Base-by-base conservation (phyloP, 768 basidiomycete species). In the Cantharellus cinnabarinus region DNA sequence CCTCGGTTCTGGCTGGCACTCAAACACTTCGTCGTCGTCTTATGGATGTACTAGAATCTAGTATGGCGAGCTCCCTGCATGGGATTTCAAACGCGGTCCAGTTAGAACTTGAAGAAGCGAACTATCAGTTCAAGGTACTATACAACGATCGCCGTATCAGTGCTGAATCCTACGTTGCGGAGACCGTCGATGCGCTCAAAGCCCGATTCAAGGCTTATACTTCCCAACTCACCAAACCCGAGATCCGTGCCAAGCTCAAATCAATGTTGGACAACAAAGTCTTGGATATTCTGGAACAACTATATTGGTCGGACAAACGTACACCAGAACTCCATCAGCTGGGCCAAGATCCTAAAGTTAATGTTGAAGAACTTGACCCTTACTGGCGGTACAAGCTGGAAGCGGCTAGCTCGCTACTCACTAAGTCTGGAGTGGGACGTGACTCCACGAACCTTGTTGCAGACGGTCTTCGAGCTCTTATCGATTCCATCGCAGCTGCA, bases 41-140 rank as follows among this genome's bases (percentile, higher is more conserved):
- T 38, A 97, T 97, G 94, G 88, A 95, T 64, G 94, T 98, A 3
- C 76, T 99, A 60, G 95, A 99, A 69, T 89, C 89, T 7, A 91
- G 88, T 41, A 99, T 99, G 95, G 87, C 91, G 0, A 86, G 86
- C 1, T 91, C 90, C 42, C 76, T 99, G 3, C 91, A 97, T 66
- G 83, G 88, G 2, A 98, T 99, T 69, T 88, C 89, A 60, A 98
- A 98, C 70, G 90, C 90, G 2, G 95, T 98, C 5, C 90, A 95
- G 66, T 79, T 97, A 42, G 95, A 99, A 68, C 76, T 99, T 4
- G 95, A 99, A 70, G 95, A 98, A 66, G 83, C 95, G 2, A 83
- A 83, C 7, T 99, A 99, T 69, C 95, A 98, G 70, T 99, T 99
- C 79, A 99, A 99, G 71, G 95, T 99, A 2, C 85, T 93, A 69